Base-by-base conservation (phyloP, 2,329 filamentous ascomycete genomes). In the Trichoderma polysporum region DNA sequence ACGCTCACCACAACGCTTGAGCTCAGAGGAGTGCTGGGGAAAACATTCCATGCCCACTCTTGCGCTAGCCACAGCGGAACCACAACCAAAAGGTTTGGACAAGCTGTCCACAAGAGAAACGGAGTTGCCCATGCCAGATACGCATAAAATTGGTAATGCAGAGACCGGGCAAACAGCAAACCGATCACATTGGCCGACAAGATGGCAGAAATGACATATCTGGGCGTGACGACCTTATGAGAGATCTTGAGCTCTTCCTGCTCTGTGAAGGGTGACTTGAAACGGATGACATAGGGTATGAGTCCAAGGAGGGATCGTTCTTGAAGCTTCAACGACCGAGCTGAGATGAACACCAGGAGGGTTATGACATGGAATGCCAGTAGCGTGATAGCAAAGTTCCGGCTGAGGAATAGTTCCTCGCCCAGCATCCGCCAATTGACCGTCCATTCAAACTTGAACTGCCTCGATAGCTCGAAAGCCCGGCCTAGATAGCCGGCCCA, bases 351-450 rank as follows among this genome's bases (percentile, higher is more conserved):
- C 39, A 86, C 76, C 29, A 83, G 72, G 27, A 97, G 83, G n/a
- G 93, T 82, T 9, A 81, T 76, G 29, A 82, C 81, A 76, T 97
- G 93, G 65, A 87, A 75, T 1, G 78, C 82, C 29, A 97, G 82
- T 59, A 97, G 83, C 15, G 80, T 78, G 19, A 90, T 72, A 29
- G 93, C 87, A 75, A 97, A 96, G 2, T 80, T 76, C 68, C 81
- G 86, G 71, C 84, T 85, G 54, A 96, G 84, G 73, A 99, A 99
- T 0, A 81, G 79, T 7, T 91, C 86, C 78, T 97, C 93, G 17
- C 91, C 90, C n/a, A 97, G 80, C 76, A 98, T 98, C 63, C 94
- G 89, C 95, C 95, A 99, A 79, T 99, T 99, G 71, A 99, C 95
- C 0, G 95, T 99, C 95, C 95, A 99, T 79, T 94, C 93, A 83